Conservation (phyloP, 768 basidiomycete genomes). For the Holtermannia corniformis region DNA sequence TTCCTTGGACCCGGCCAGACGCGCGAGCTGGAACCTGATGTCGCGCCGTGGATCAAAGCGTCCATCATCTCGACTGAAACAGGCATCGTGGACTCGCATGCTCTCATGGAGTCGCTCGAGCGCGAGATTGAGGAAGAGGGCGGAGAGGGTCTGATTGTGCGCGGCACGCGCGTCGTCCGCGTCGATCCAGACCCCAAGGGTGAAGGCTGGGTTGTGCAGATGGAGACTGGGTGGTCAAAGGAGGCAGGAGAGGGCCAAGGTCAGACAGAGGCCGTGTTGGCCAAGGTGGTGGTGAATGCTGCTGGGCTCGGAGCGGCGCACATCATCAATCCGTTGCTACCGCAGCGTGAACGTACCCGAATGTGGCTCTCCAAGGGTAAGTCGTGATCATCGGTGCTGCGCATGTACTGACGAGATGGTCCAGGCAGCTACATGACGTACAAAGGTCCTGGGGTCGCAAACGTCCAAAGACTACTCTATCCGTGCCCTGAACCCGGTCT, state of each 20-base stretch:
- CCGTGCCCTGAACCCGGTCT: slow-evolving; percentile 67
- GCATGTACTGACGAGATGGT: background rate
- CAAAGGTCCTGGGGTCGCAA: slow-evolving; percentile 61
- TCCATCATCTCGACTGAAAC: slow-evolving; percentile 78
- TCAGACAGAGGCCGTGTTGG: slow-evolving; percentile 55
- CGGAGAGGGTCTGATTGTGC: slow-evolving; percentile 49
- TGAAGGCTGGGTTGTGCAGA: slow-evolving; percentile 82
- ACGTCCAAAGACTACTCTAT: slow-evolving; percentile 72
- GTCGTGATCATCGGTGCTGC: slow-evolving; percentile 1
- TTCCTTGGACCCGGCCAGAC: slow-evolving; percentile 63
- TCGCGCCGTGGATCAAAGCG: slow-evolving; percentile 58
- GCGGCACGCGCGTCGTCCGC: slow-evolving; percentile 72
- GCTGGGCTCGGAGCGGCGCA: slow-evolving; percentile 29
- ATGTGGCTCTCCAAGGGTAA: slow-evolving; percentile 31
- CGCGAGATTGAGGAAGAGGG: slow-evolving; percentile 66
- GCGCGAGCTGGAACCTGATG: slow-evolving; percentile 66
- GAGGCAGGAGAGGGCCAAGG: slow-evolving; percentile 43
- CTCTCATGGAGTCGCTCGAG: slow-evolving; percentile 72
- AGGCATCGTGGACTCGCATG: slow-evolving; percentile 82
- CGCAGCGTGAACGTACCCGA: slow-evolving; percentile 9
- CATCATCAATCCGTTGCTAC: slow-evolving; percentile 26
- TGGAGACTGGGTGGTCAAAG: slow-evolving; percentile 48
- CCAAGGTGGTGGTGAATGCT: slow-evolving; percentile 70
- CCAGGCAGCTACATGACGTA: slow-evolving; percentile 69
- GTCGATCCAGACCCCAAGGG: slow-evolving; percentile 54